Evolutionary conservation across 495 filamentous ascomycete genomes (phyloP), one percentile per base, ranked within the genome.

Genomic region (Amphirosellinia nigrospora): DNA sequence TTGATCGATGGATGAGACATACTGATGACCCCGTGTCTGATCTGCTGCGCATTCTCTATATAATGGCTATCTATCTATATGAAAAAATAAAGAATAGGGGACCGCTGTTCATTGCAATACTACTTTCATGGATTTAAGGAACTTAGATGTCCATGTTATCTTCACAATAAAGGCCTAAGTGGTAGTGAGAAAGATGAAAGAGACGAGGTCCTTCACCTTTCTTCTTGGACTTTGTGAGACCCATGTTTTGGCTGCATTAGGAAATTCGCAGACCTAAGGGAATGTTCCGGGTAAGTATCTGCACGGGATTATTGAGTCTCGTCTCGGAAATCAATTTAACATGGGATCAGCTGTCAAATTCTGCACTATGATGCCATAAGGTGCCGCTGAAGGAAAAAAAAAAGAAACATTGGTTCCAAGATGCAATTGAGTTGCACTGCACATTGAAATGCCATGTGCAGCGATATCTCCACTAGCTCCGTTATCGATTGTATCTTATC

Each of bases 221-320:
- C 52, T 56, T 56, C 52, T n/a, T 36, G 53, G 21, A 36, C 53
- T 58, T 36, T 60, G 58, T 60, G 58, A 16, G 32, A 11, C 55
- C 32, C 32, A 58, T 21, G 6, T 41, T 41, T 41, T 38, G 36
- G 58, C 36, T 60, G 58, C 5, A 60, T 39, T 23, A 60, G 58
- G 56, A 56, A 60, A 60, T 23, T 39, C n/a, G 56, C 53, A 1
- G 53, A 56, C 53, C 30, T 56, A n/a, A 56, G 19, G 48, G 19
- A 34, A 58, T 58, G 1, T 58, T 10, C 5, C 16, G 30, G 9
- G 23, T 53, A 28, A 9, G 23, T 53, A 28, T 30, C 4, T 53
- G 30, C 26, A 30, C 15, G 36, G 28, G 34, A 26, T 62, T 43
- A 41, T 41, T 41, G n/a, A 38, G 13, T 21, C 11, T 41, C 36